Percentiles rank a stretch among this genome's conserved stretches.
phyloP scores from a whole-genome alignment of 768 basidiomycete species.

The Psilocybe cubensis region DNA sequence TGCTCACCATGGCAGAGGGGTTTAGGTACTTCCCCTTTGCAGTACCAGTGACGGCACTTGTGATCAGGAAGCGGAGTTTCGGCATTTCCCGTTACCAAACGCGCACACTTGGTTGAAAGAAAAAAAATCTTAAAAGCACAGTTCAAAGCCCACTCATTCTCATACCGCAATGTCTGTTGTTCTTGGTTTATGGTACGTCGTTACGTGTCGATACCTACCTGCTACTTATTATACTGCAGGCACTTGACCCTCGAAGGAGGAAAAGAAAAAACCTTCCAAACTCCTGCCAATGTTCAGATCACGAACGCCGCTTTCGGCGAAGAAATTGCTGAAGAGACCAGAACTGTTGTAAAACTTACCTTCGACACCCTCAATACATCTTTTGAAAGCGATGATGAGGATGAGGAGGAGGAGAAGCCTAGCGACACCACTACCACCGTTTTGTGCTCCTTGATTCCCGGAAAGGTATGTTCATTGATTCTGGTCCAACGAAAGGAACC shows the following conservation, averaged over 20 bases:
- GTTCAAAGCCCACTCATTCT: constrained; percentile 14
- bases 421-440: constrained; percentile 49
- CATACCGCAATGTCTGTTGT: constrained; percentile 54
- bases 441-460: constrained; percentile 80
- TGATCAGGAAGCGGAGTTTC: constrained; percentile 48
- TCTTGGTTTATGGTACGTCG: constrained; percentile 68
- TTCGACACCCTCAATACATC: constrained; percentile 43
- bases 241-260: constrained; percentile 63
- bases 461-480: constrained; percentile 58
- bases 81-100: constrained; percentile 23
- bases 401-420: constrained; percentile 46
- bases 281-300: constrained; percentile 73
- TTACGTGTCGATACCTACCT: constrained; percentile 25
- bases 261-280: constrained; percentile 55
- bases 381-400: constrained; percentile 49
- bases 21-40: constrained; percentile 1
- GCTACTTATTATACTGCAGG: constrained; percentile 43
- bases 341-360: constrained; percentile 71
- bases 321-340: constrained; percentile 61
- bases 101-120: constrained; percentile 19
- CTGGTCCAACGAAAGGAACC: neutral
- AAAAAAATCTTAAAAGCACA: constrained; percentile 20
- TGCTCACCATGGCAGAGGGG: constrained; percentile 50
- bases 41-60: neutral
- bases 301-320: constrained; percentile 86